phyloP scores from a whole-genome alignment of 2,329 filamentous ascomycete species.

The Rhinocladiella similis region DNA sequence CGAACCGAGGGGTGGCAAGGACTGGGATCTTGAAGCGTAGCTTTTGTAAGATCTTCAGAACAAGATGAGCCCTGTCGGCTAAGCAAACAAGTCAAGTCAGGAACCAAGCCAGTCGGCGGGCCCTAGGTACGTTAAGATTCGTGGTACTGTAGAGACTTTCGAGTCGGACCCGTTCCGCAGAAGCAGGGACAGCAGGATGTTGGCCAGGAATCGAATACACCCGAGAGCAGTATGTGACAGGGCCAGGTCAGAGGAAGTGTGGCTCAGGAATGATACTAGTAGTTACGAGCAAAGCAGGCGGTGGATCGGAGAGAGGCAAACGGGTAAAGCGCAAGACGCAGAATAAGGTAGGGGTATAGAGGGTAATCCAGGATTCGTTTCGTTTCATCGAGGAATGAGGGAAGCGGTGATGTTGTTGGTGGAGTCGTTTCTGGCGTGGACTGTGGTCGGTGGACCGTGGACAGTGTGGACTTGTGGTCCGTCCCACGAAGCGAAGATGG shows the following conservation, averaged over 20 bases:
- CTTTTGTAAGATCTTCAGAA: slow-evolving; percentile 19
- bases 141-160: not conserved
- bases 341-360: not conserved
- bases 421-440: slow-evolving; percentile 1
- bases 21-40: slow-evolving; percentile 22
- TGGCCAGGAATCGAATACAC: not conserved
- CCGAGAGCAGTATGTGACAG: not conserved
- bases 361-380: slow-evolving; percentile 2
- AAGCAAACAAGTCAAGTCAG: slow-evolving; percentile 6
- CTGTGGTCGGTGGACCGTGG: not conserved
- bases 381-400: slow-evolving; percentile 6
- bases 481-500: slow-evolving; percentile 1
- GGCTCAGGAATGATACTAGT: not conserved
- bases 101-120: slow-evolving; percentile 2
- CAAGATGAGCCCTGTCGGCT: slow-evolving; percentile 11
- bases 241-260: not conserved
- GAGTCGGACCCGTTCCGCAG: not conserved
- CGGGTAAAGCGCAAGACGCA: slow-evolving; percentile 5
- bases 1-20: slow-evolving; percentile 20
- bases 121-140: not conserved
- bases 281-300: not conserved
- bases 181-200: not conserved
- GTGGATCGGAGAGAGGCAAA: slow-evolving; percentile 16
- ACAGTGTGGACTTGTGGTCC: not conserved
- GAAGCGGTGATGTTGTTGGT: slow-evolving; percentile 3